Evolutionary conservation across 768 basidiomycete species (phyloP), one percentile per base, ranked within the genome.

Genomic region (Russula abietina): DNA sequence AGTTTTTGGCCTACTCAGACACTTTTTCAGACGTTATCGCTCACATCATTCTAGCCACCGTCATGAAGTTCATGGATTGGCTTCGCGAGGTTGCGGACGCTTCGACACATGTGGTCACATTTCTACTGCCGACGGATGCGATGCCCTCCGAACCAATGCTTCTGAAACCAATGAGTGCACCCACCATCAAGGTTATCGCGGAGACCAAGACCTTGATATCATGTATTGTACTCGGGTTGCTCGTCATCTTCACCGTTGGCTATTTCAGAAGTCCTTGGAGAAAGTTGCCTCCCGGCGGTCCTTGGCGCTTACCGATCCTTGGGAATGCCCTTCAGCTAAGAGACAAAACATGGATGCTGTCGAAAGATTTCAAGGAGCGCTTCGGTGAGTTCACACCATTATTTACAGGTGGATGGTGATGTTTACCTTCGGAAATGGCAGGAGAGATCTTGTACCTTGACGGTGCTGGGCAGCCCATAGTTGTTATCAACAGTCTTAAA

Each of bases 401-500:
- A n/a, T 43, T 7, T 36, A 9, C 22, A 33, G 28, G 1, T 14
- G 41, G 32, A 19, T 46, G 24, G 9, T 39, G n/a, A 51, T 1
- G 4, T n/a, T 11, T 16, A 17, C 17, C 26, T 7, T 7, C 26
- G 11, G 11, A 24, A 5, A 30, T 30, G 14, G 19, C 28, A 62
- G 61, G 38, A 36, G 67, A 68, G 10, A 2, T 71, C 7, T 57
- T 71, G 19, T 64, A 70, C 45, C 46, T 70, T n/a, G 38, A 63
- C 45, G 59, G 66, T 11, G 41, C 65, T 2, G 67, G 65, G 22
- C 55, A 26, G 26, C 62, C 64, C 11, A 54, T 68, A 22, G 43
- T 74, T 8, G 55, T 75, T 10, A 52, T 73, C 26, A 73, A 70
- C 57, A 64, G 68, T 14, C 51, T 61, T 11, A 65, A 71, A 36